phyloP scores from a whole-genome alignment of 805 yeast species.

The Candida palmyrensis region DNA sequence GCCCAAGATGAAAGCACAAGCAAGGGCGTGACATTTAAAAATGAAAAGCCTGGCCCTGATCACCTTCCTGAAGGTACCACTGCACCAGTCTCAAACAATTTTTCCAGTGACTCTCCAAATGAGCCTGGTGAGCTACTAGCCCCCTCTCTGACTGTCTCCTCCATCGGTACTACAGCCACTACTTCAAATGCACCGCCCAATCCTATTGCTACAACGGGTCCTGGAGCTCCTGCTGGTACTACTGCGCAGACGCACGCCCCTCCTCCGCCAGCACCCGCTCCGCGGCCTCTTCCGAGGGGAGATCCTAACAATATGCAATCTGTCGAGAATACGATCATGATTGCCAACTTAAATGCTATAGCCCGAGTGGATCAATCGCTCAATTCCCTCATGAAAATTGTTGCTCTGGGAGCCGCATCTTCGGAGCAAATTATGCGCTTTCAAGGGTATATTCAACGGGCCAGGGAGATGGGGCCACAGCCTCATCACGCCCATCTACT shows the following conservation, averaged over 20 bases:
- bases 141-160: no score
- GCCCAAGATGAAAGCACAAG: no score
- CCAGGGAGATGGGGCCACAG: constrained; percentile 67
- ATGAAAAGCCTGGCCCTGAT: no score
- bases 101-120: no score
- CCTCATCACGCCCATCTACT: constrained; percentile 34
- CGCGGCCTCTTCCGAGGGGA: constrained; percentile 12
- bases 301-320: constrained; percentile 43
- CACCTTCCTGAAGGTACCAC: no score
- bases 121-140: no score
- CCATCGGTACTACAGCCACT: no score
- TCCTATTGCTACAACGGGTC: no score
- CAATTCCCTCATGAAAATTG: constrained; percentile 71
- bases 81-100: no score
- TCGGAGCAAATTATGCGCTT: constrained; percentile 70
- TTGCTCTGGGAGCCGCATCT: constrained; percentile 78
- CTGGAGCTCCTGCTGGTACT: background rate
- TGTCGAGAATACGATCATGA: constrained; percentile 73
- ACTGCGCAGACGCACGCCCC: background rate
- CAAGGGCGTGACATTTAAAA: no score
- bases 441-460: constrained; percentile 75
- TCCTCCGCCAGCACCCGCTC: background rate
- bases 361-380: constrained; percentile 70
- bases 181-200: no score
- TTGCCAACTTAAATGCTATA: constrained; percentile 75